Conservation (phyloP, 1,139 yeast species). For the Hanseniaspora uvarum region DNA sequence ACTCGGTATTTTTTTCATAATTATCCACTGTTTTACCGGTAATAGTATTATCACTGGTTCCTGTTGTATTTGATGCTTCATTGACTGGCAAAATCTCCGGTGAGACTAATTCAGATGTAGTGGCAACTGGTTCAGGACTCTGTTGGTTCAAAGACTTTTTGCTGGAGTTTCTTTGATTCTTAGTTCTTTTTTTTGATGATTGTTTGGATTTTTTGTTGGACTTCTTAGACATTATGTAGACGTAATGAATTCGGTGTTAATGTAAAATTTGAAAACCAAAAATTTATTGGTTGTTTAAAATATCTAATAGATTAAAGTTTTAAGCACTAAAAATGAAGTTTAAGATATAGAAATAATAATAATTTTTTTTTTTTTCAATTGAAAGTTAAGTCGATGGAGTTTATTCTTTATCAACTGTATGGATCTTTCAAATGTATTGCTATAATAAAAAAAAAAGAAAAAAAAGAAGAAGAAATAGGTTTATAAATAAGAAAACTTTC, state of each 20-base stretch:
- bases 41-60: not conserved
- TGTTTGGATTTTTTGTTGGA: slow-evolving; percentile 6
- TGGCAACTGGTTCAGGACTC: not conserved
- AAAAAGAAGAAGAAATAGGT: no score
- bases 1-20: slow-evolving; percentile 6
- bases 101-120: not conserved
- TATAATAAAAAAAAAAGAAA: no score
- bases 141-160: not conserved
- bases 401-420: no score
- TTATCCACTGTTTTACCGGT: not conserved
- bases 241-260: no score
- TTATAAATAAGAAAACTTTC: no score
- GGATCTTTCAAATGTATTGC: no score
- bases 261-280: no score
- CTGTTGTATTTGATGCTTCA: not conserved
- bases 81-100: not conserved
- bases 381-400: no score
- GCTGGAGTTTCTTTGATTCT: slow-evolving; percentile 1
- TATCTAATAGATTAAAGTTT: no score
- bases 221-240: slow-evolving; percentile 4
- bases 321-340: no score
- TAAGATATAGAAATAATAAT: no score
- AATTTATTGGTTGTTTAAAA: not conserved
- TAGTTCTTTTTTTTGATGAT: not conserved
- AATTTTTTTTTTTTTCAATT: no score